phyloP scores from a whole-genome alignment of 2,329 filamentous ascomycete genomes.

The Graphilbum fragrans region DNA sequence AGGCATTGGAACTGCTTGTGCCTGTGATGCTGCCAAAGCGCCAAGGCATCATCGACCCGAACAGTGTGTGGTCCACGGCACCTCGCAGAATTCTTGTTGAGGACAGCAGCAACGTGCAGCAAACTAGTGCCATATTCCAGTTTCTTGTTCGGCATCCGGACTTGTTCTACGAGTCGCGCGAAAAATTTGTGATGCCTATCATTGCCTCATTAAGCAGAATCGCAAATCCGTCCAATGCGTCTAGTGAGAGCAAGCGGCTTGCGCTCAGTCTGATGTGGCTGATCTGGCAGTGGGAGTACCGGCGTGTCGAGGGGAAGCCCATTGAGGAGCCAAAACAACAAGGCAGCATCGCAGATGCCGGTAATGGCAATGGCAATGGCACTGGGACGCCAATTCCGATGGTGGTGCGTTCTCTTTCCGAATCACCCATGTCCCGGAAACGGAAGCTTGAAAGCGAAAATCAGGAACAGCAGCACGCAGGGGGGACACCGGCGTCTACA shows the following conservation, averaged over 20 bases:
- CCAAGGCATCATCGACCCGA: conserved; percentile 59
- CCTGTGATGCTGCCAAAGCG: conserved; percentile 81
- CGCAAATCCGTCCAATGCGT: conserved; percentile 68
- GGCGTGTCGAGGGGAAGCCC: conserved; percentile 53
- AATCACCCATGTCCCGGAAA: conserved; percentile 65
- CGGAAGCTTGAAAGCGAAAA: conserved; percentile 58
- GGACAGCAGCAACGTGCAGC: conserved; percentile 87
- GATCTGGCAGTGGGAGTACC: conserved; percentile 87
- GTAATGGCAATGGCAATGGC: neutral
- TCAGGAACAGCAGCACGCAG: conserved; percentile 14
- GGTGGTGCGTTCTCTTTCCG: conserved; percentile 33
- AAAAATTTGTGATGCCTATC: conserved; percentile 81
- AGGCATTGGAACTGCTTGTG: conserved; percentile 89
- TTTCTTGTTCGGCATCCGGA: conserved; percentile 88
- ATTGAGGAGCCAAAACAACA: conserved; percentile 5
- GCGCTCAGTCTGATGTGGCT: conserved; percentile 83
- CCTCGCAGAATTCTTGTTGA: conserved; percentile 85
- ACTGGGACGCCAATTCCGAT: conserved; percentile 3
- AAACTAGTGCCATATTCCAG: conserved; percentile 94
- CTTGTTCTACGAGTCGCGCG: conserved; percentile 87
- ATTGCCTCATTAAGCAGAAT: conserved; percentile 84
- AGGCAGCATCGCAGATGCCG: neutral
- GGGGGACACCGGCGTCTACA: conserved; percentile 40
- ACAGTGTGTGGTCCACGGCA: conserved; percentile 79
- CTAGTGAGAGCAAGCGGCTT: conserved; percentile 82